These are phyloP conservation scores for Bretschneidera sinensis DNA, from an alignment of 345 rosid genomes.

Conservation along the genomic window DNA sequence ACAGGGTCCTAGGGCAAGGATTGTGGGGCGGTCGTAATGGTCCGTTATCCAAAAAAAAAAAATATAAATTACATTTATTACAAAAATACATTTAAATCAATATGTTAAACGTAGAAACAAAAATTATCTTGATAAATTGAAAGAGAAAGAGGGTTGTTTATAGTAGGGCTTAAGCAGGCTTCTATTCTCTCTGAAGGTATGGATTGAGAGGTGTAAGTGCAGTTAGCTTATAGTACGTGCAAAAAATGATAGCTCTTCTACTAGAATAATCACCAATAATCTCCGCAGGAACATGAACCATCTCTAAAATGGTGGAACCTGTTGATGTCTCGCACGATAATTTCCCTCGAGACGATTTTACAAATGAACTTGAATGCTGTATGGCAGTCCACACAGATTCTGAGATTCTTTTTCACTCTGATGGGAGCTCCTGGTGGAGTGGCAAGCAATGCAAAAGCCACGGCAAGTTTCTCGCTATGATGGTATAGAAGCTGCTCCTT, in stretches of 20 bases:
- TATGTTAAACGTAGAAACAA: background rate
- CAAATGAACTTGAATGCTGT: slow-evolving; percentile 41
- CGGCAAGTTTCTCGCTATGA: slow-evolving; percentile 59
- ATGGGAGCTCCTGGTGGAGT: slow-evolving; percentile 51
- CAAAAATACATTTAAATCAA: background rate
- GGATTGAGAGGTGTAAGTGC: no score
- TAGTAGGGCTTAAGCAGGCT: background rate
- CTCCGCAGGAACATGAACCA: slow-evolving; percentile 61
- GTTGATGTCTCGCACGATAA: slow-evolving; percentile 50
- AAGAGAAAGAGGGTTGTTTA: no score
- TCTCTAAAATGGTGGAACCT: slow-evolving; percentile 56
- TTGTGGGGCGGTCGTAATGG: no score
- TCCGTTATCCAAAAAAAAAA: no score
- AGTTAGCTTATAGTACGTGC: background rate
- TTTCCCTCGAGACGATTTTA: slow-evolving; percentile 44
- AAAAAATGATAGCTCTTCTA: no score
- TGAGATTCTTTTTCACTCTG: slow-evolving; percentile 56
- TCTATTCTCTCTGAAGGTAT: background rate
- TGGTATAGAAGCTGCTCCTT: slow-evolving; percentile 45
- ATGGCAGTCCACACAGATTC: slow-evolving; percentile 54
- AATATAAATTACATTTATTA: no score
- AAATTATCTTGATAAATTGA: background rate
- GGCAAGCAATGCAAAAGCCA: slow-evolving; percentile 56
- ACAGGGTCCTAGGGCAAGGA: no score
- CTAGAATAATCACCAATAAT: slow-evolving; percentile 39